Evolutionary conservation across 495 filamentous ascomycete genomes (phyloP).

Genomic region (Neurospora cerealis): DNA sequence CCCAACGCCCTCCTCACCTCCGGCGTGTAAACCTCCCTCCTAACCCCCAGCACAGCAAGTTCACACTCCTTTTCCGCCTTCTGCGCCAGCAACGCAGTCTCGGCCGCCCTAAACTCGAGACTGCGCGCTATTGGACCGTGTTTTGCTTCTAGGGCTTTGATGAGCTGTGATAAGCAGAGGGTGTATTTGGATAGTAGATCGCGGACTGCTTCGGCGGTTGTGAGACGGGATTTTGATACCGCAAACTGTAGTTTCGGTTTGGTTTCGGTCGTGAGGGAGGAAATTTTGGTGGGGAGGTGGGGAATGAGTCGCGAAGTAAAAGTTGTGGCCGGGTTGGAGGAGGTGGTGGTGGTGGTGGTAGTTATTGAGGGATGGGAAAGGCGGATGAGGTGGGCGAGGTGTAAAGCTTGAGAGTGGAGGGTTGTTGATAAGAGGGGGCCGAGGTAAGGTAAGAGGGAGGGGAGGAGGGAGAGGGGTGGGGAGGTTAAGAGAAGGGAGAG

Average conservation of each 20-base stretch:
- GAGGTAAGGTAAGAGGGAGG: neutral
- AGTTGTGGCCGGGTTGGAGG: neutral
- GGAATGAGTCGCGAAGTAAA: neutral
- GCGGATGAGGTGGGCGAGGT: neutral
- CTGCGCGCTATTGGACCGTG: conserved; percentile 56
- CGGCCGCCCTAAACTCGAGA: conserved; percentile 48
- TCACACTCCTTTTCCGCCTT: conserved; percentile 30
- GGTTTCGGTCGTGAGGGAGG: conserved; percentile 1
- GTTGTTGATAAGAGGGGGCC: neutral
- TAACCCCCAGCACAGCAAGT: conserved; percentile 17
- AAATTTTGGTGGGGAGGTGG: conserved; percentile 3
- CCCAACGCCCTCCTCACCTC: conserved; percentile 39
- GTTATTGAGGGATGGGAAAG: neutral
- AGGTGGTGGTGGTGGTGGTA: neutral
- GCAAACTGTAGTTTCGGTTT: conserved; percentile 16
- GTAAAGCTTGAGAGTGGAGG: neutral
- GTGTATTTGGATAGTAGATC: conserved; percentile 20
- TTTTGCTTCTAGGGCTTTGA: conserved; percentile 38
- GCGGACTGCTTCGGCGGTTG: conserved; percentile 17
- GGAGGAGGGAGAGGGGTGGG: neutral
- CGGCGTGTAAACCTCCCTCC: neutral
- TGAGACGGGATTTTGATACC: conserved; percentile 15
- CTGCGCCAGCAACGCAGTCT: conserved; percentile 43
- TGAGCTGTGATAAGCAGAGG: conserved; percentile 19
- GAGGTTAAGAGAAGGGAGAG: neutral